These are phyloP conservation scores for Fusarium sacchari DNA, from an alignment of 2,329 filamentous ascomycete genomes.

Conservation along the genomic window DNA sequence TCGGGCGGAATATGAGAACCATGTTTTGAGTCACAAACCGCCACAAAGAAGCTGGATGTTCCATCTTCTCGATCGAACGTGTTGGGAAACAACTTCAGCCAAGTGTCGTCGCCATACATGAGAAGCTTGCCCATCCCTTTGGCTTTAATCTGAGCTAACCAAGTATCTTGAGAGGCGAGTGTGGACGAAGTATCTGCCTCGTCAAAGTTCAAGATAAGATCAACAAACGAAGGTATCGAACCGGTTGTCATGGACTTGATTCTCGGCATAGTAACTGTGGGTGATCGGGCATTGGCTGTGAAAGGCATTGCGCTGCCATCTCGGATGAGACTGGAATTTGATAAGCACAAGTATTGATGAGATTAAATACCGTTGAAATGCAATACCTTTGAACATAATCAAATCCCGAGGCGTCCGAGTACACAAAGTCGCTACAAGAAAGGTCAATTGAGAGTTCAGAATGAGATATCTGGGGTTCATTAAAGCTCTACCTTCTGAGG, in stretches of 20 bases:
- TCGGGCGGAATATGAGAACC: neutral
- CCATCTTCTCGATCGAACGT: conserved; percentile 90
- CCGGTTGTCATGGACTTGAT: conserved; percentile 98
- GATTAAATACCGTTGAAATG: neutral
- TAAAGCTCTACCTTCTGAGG: conserved; percentile 74
- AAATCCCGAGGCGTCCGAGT: conserved; percentile 82
- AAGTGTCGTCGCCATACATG: conserved; percentile 98
- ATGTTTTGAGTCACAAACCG: conserved; percentile 68
- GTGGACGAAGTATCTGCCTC: conserved; percentile 93
- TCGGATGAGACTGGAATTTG: conserved; percentile 76
- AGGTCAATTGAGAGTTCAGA: conserved; percentile 36
- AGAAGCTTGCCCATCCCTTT: conserved; percentile 78
- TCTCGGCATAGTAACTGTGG: conserved; percentile 97
- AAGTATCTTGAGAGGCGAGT: conserved; percentile 89
- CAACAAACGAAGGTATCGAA: conserved; percentile 96
- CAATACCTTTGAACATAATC: conserved; percentile 84
- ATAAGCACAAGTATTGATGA: conserved; percentile 9
- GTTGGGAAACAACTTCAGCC: conserved; percentile 93
- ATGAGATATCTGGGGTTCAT: neutral
- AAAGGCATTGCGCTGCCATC: conserved; percentile 88
- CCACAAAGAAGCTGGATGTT: conserved; percentile 97
- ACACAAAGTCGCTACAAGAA: conserved; percentile 85
- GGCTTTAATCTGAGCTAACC: conserved; percentile 91
- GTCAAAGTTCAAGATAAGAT: conserved; percentile 95
- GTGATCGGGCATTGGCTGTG: conserved; percentile 94